Evolutionary conservation across 768 basidiomycete species (phyloP).

Genomic region (Mycena crocata): DNA sequence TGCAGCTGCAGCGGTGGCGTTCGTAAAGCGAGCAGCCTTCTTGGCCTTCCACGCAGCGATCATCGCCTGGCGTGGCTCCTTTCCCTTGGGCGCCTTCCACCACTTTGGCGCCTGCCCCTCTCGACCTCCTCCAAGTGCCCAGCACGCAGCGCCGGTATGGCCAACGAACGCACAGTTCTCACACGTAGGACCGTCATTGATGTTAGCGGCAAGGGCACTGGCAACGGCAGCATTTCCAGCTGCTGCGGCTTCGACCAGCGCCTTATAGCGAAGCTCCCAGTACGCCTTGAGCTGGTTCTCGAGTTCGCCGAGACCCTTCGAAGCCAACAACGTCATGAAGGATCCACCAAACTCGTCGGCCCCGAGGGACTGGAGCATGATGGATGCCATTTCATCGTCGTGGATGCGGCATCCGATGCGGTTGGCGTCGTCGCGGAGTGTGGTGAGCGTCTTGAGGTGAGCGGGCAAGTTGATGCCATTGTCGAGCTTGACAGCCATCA

Average conservation of each 20-base stretch:
- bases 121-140: conserved; percentile 11
- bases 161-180: not conserved
- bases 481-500: not conserved
- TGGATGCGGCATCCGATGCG: no score
- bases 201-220: not conserved
- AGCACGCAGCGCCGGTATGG: conserved; percentile 13
- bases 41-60: not conserved
- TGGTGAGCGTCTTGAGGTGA: conserved; percentile 15
- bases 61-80: not conserved
- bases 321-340: no score
- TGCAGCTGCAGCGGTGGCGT: not conserved
- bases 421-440: not conserved
- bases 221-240: no score
- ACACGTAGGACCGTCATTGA: not conserved
- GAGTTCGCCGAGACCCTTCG: no score
- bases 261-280: no score
- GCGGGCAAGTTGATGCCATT: not conserved
- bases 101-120: conserved; percentile 18
- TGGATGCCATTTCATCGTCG: no score
- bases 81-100: no score
- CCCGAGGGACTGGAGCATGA: no score
- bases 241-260: no score
- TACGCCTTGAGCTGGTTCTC: no score
- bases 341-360: no score
- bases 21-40: not conserved